Percentiles rank a stretch among this genome's conserved stretches.
These are phyloP conservation scores for Lipomyces mesembrius DNA, from an alignment of 805 yeast species.

Conservation along the genomic window DNA sequence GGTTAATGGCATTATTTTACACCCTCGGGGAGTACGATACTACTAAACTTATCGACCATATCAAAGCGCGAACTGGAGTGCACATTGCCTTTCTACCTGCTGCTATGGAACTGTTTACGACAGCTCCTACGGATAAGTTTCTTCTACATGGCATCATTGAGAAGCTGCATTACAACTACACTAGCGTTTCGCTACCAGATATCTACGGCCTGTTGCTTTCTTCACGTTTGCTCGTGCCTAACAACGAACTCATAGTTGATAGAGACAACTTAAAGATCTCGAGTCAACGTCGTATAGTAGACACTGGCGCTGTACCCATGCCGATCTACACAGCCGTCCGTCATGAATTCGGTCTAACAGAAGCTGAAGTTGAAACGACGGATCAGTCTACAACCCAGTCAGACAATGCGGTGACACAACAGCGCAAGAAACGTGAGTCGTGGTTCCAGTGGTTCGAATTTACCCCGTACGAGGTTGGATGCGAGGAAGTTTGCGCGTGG, in stretches of 20 bases:
- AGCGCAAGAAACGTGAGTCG: constrained; percentile 9
- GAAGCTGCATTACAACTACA: constrained; percentile 25
- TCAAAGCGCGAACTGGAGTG: constrained; percentile 30
- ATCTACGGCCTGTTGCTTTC: constrained; percentile 38
- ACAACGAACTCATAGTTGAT: constrained; percentile 26
- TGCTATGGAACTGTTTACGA: constrained; percentile 32
- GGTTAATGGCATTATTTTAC: constrained; percentile 38
- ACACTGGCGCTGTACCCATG: constrained; percentile 38
- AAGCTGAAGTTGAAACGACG: constrained; percentile 17
- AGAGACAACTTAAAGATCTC: constrained; percentile 35
- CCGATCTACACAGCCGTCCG: constrained; percentile 41
- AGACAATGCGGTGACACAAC: constrained; percentile 11
- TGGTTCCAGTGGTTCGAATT: constrained; percentile 41
- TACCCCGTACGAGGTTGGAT: constrained; percentile 41
- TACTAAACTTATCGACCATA: constrained; percentile 27
- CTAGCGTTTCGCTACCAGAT: constrained; percentile 32
- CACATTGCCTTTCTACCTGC: constrained; percentile 38
- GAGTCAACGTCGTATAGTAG: constrained; percentile 31
- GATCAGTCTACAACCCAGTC: constrained; percentile 9
- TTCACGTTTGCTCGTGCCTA: constrained; percentile 36
- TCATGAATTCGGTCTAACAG: constrained; percentile 38
- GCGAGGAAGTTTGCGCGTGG: constrained; percentile 40
- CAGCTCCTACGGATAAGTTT: constrained; percentile 37
- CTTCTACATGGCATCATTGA: constrained; percentile 36
- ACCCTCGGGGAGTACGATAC: constrained; percentile 32